A percentile compares a stretch with the other conserved stretches of the same genome.
phyloP scores from a whole-genome alignment of 164 flowering plant genomes.

The Brasenia schreberi region DNA sequence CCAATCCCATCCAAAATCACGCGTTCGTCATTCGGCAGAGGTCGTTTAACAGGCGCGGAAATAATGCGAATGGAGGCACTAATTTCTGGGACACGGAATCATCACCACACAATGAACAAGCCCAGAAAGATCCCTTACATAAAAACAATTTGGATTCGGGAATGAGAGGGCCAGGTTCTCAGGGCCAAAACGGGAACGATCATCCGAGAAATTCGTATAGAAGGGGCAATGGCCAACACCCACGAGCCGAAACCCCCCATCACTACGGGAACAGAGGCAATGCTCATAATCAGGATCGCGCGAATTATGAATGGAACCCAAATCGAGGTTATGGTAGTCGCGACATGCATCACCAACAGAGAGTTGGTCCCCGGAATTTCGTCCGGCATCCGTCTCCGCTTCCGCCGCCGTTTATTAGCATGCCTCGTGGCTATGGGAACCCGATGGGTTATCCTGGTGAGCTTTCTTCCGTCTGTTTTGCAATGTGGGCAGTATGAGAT shows the following conservation, averaged over 20 bases:
- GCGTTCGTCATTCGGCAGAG: not conserved
- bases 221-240: not conserved
- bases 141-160: not conserved
- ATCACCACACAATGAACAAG: not conserved
- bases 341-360: not conserved
- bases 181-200: not conserved
- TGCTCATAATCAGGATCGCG: not conserved
- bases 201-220: not conserved
- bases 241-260: not conserved
- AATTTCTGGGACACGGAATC: not conserved
- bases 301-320: not conserved
- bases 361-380: not conserved
- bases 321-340: not conserved
- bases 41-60: not conserved
- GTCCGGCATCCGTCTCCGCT: slow-evolving; percentile 19
- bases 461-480: not conserved
- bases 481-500: not conserved
- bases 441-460: slow-evolving; percentile 21
- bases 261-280: not conserved
- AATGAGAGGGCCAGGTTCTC: not conserved
- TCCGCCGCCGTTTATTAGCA: slow-evolving; percentile 31
- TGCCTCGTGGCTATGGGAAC: slow-evolving; percentile 47
- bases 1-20: not conserved
- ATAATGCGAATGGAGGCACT: not conserved
- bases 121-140: not conserved